Evolutionary conservation across 306 rosid species (phyloP), one percentile per base, ranked within the genome.

Genomic region (Urtica urens): DNA sequence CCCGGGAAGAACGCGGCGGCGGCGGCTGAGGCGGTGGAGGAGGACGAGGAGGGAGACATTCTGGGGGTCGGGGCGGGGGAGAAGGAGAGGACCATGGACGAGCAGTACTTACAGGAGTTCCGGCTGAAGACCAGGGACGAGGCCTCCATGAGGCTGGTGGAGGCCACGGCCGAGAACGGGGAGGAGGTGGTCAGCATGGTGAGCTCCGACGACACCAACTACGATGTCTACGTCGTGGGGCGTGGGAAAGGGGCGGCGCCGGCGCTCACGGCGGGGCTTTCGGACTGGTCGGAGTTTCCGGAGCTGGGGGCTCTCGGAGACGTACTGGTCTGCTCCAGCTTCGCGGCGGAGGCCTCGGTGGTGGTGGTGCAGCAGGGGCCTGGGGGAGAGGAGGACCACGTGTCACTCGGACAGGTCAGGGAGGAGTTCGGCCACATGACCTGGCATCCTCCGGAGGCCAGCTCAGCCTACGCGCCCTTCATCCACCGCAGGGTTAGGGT

Each of bases 301-400:
- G 79, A 73, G 22, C 19, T 74, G 10, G 79, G 79, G 5, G 55
- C 58, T 10, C 40, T 73, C 0, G 75, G 75, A 21, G 75, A 73
- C 17, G 23, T 49, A 0, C 8, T 68, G n/a, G 69, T 73, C 31
- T 44, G 69, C 16, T 60, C 79, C 1, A 65, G 49, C 50, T 69
- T 68, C 46, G 35, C 65, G 5, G 11, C 60, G 3, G 54, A 55
- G 1, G 53, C 68, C 27, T 73, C 79, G 0, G 29, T 73, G 46
- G 50, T 68, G 12, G 50, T 73, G 21, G 46, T 73, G 58, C 68
- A 73, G 21, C 64, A 53, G 3, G 65, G 58, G 2, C 29, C 1
- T 2, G 49, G 1, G 3, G 52, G 25, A 12, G 14, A 7, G 54
- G 68, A 63, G 3, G 60, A 46, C 21, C n/a, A 38, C 2, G 46